Evolutionary conservation across 2,329 filamentous ascomycete genomes (phyloP).

Genomic region (Colletotrichum liaoningense): DNA sequence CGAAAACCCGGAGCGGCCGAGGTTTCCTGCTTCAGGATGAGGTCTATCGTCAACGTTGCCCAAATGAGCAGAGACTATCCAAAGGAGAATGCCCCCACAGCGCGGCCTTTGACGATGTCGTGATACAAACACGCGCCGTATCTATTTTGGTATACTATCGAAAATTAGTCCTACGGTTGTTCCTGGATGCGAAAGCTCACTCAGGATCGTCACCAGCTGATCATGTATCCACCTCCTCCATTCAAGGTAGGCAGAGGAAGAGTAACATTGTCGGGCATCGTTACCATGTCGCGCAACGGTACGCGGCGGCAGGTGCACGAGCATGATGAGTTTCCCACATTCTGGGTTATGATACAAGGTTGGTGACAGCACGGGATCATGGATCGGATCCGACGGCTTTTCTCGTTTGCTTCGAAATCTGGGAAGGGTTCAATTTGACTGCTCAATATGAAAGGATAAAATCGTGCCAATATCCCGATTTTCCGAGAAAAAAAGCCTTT

Average conservation of each 20-base stretch:
- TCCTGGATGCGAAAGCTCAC: background rate
- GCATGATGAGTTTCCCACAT: background rate
- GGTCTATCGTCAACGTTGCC: background rate
- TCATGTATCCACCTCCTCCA: background rate
- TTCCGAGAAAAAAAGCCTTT: no score
- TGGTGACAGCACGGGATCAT: slow-evolving; percentile 7
- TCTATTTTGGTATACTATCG: background rate
- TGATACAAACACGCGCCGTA: background rate
- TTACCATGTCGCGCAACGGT: slow-evolving; percentile 15
- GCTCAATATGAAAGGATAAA: slow-evolving; percentile 4
- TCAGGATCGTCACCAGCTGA: background rate
- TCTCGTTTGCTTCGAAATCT: slow-evolving; percentile 5
- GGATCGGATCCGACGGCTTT: background rate
- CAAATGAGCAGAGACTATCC: background rate
- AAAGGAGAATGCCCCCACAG: background rate
- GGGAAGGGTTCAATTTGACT: background rate
- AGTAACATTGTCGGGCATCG: background rate
- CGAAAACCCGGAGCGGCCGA: background rate
- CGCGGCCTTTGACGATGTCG: background rate
- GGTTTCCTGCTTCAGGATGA: background rate
- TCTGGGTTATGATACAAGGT: slow-evolving; percentile 25
- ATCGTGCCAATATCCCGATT: background rate
- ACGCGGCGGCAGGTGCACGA: background rate
- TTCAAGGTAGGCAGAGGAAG: background rate
- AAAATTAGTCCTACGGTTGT: background rate